These are phyloP conservation scores for Cenchrus fungigraminus DNA, from an alignment of 176 grass and related monocot species.

Conservation along the genomic window DNA sequence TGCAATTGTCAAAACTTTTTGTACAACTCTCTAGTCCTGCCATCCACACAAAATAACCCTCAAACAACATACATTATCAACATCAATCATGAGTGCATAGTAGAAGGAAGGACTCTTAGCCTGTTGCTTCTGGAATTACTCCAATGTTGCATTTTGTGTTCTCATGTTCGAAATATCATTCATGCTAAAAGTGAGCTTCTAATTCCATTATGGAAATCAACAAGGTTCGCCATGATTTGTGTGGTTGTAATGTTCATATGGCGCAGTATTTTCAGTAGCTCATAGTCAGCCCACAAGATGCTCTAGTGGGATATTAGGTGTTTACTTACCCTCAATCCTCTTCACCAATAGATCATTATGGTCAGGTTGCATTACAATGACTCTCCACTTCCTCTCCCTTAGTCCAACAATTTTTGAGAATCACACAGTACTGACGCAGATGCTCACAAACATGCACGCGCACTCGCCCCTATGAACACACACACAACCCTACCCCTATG, in stretches of 20 bases:
- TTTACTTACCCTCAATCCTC: rapidly evolving
- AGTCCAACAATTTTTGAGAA: no score
- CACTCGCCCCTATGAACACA: no score
- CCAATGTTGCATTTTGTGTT: neutral
- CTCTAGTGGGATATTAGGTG: neutral
- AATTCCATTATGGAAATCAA: neutral
- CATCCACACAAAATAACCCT: no score
- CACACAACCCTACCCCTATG: no score
- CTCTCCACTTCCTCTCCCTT: no score
- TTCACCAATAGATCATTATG: neutral
- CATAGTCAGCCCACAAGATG: neutral
- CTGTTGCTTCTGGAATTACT: neutral
- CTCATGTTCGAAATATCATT: neutral
- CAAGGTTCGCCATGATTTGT: neutral
- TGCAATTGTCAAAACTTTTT: no score
- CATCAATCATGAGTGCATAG: neutral
- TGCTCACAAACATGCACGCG: no score
- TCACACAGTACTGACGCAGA: no score
- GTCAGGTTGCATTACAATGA: neutral
- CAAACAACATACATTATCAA: neutral
- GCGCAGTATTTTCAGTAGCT: neutral
- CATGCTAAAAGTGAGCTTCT: rapidly evolving
- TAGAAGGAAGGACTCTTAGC: neutral
- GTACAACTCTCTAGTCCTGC: no score
- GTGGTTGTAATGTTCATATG: neutral